Evolutionary conservation across 2,329 filamentous ascomycete species (phyloP).

Genomic region (Phaeosphaeriaceae sp.): DNA sequence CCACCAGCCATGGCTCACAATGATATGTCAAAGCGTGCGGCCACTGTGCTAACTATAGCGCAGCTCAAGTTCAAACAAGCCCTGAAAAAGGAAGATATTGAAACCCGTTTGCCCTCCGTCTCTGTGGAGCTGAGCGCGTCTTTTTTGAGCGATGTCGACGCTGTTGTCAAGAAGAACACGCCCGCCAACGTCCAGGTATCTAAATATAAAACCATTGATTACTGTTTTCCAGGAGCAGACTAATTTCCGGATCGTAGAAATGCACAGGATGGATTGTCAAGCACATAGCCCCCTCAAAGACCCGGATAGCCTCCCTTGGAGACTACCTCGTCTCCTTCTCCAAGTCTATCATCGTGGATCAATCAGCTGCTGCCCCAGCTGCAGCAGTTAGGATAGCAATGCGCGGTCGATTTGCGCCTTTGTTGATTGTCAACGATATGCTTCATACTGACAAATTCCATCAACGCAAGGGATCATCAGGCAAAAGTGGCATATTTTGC

Average conservation of each 20-base stretch:
- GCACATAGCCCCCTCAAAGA: conserved; percentile 71
- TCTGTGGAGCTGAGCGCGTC: conserved; percentile 27
- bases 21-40: conserved; percentile 32
- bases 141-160: conserved; percentile 33
- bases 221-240: conserved; percentile 32
- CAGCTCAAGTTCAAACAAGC: conserved; percentile 39
- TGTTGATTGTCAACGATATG: conserved; percentile 81
- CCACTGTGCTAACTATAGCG: conserved; percentile 31
- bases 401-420: conserved; percentile 74
- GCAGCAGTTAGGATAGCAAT: conserved; percentile 58
- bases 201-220: conserved; percentile 26
- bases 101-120: conserved; percentile 25
- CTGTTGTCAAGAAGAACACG: conserved; percentile 36
- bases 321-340: conserved; percentile 78
- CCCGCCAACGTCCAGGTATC: conserved; percentile 43
- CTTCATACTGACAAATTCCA: conserved; percentile 59
- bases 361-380: conserved; percentile 7
- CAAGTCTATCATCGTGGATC: conserved; percentile 58
- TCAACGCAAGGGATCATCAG: conserved; percentile 12
- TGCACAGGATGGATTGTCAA: conserved; percentile 86
- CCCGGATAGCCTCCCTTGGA: conserved; percentile 70
- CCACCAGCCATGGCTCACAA: conserved; percentile 23
- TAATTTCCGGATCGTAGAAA: conserved; percentile 62
- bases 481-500: conserved; percentile 15
- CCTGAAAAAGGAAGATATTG: conserved; percentile 28